These are phyloP conservation scores for Trichoderma koningiopsis DNA, from an alignment of 2,329 filamentous ascomycete genomes.

Conservation along the genomic window DNA sequence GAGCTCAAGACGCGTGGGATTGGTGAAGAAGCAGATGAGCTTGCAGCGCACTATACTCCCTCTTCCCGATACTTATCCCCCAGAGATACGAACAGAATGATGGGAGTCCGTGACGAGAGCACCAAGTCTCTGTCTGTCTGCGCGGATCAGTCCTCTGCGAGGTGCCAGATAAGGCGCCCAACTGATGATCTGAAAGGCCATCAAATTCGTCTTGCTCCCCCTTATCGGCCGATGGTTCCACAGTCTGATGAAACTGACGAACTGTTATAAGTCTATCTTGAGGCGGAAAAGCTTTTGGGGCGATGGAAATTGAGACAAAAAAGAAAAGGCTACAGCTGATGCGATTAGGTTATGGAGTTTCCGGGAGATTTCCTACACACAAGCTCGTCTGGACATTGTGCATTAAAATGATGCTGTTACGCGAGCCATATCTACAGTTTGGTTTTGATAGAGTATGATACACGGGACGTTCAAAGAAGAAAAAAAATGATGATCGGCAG, in stretches of 20 bases:
- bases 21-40: slow-evolving; percentile 37
- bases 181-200: slow-evolving; percentile 29
- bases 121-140: slow-evolving; percentile 9
- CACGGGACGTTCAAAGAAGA: slow-evolving; percentile 7
- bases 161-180: slow-evolving; percentile 22
- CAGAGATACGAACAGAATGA: slow-evolving; percentile 37
- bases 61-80: slow-evolving; percentile 28
- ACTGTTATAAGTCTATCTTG: slow-evolving; percentile 34
- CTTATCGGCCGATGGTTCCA: slow-evolving; percentile 33
- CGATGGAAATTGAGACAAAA: background rate
- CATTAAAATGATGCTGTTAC: slow-evolving; percentile 23
- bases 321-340: background rate
- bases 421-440: slow-evolving; percentile 21
- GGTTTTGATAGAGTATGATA: slow-evolving; percentile 26
- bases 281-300: background rate
- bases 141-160: slow-evolving; percentile 18
- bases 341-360: background rate
- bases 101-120: slow-evolving; percentile 23
- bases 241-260: slow-evolving; percentile 40
- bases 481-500: background rate
- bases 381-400: slow-evolving; percentile 13
- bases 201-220: slow-evolving; percentile 34
- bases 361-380: slow-evolving; percentile 7
- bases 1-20: slow-evolving; percentile 29
- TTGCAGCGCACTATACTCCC: slow-evolving; percentile 31